Evolutionary conservation across 768 basidiomycete species (phyloP).

Genomic region (Agrocybe pediades): DNA sequence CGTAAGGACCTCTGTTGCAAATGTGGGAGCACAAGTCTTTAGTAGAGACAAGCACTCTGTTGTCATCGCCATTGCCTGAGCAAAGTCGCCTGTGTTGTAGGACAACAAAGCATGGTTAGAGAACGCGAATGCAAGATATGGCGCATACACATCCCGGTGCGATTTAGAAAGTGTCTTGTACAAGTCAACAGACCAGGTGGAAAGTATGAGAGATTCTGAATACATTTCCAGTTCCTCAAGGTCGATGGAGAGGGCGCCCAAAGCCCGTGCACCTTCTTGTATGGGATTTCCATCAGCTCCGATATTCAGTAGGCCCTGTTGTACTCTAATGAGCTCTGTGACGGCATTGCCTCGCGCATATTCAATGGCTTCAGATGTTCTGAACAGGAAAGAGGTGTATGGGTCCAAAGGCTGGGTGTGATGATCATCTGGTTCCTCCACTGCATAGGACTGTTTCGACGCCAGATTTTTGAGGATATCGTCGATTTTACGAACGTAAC

Average conservation of each 20-base stretch:
- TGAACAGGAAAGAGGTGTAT: no score
- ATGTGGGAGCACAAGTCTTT: no score
- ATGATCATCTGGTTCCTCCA: no score
- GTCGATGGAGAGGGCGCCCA: background rate
- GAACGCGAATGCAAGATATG: background rate
- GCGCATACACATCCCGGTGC: background rate
- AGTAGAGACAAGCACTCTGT: no score
- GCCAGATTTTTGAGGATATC: no score
- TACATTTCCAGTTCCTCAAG: background rate
- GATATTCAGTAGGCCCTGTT: background rate
- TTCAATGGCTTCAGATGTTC: background rate
- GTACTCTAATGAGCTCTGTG: background rate
- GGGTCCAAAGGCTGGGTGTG: no score
- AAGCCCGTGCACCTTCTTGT: background rate
- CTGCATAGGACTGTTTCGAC: no score
- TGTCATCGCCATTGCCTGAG: no score
- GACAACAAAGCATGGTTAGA: no score
- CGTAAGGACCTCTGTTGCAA: no score
- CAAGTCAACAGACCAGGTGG: background rate
- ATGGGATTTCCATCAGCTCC: background rate
- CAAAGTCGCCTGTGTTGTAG: no score
- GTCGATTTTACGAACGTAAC: no score
- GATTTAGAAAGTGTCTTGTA: background rate
- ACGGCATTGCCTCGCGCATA: background rate
- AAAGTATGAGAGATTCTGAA: background rate